Evolutionary conservation across 2,329 filamentous ascomycete species (phyloP), one percentile per base, ranked within the genome.

Genomic region (Sodiomyces alkalinus): DNA sequence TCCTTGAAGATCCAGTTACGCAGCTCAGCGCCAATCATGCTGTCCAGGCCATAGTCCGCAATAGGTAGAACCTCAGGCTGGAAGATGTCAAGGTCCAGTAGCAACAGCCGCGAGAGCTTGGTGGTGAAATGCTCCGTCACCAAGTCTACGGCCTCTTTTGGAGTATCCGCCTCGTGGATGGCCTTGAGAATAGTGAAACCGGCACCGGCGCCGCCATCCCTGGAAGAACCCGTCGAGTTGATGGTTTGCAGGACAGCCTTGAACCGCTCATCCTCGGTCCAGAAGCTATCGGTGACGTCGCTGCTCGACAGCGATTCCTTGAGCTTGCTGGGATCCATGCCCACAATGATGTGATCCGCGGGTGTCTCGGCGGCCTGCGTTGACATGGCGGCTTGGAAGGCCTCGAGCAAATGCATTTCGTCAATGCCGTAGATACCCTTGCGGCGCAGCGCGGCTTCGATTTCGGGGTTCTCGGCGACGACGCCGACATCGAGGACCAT

Each of bases 21-120:
- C 17, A 51, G 29, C 37, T 51, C 48, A 3, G 46, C 41, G 1
- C 41, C 46, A 7, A 49, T 42, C 9, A 51, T 39, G n/a, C 45
- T 48, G 35, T 49, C 48, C 6, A 49, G 36, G 2, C 46, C 47
- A 26, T 46, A 48, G 2, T 29, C 29, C 32, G 38, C 30, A 15
- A 44, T 28, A 5, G n/a, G 39, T 25, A 21, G 43, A 37, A 16
- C 8, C 13, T 28, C 21, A 15, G 37, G 31, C 26, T 41, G 36
- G 9, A 51, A 36, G n/a, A 45, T 40, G 14, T 5, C 38, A 34
- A 4, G 34, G 35, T 5, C 41, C 28, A n/a, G 43, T 17, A 36
- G 39, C 21, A 49, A 38, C 17, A 45, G 35, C 16, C 40, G 42
- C 5, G 38, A 36, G 7, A 51, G 33, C 28, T 38, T 34, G n/a